Evolutionary conservation across 805 yeast species (phyloP), one percentile per base, ranked within the genome.

Genomic region (Lachancea quebecensis): DNA sequence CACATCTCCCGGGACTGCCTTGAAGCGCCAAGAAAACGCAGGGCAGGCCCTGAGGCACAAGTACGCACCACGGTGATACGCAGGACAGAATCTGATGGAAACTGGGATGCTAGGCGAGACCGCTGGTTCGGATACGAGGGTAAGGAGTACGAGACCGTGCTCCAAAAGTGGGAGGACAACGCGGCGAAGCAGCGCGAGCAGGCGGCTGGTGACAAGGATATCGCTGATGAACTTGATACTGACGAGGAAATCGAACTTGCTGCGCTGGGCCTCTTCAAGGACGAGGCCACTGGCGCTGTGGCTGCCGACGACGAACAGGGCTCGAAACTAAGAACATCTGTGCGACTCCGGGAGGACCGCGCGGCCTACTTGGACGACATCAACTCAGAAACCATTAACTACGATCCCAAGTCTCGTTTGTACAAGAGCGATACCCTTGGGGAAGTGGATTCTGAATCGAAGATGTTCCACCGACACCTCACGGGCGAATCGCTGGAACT

Each of bases 41-140:
- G 16, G 29, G 28, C 31, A 3, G n/a, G n/a, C 18, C 16, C 29
- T 8, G 10, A 14, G 15, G 15, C 39, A 5, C 25, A 4, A 10
- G 2, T 4, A 2, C 4, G 12, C 10, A 7, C 21, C n/a, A 17
- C 17, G 10, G 32, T 27, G n/a, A 31, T 28, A 16, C 32, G 41
- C 10, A 41, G 46, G 14, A 39, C 54, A 44, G 42, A 47, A 50
- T 36, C 48, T 41, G 40, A 53, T 46, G 39, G 63, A 52, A 38
- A 65, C 38, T 86, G 80, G 73, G 95, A 85, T 55, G 74, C 81
- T 10, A 82, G 81, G 50, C 66, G 89, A 47, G 95, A 86, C 62
- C 70, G 87, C 47, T 86, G 93, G 95, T 83, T 76, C 57, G 95
- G 95, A 0, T 85, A 78, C 58, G 80, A 82, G 38, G 71, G 77